phyloP scores from a whole-genome alignment of 768 basidiomycete genomes.

The Fistulinella prunicolor region DNA sequence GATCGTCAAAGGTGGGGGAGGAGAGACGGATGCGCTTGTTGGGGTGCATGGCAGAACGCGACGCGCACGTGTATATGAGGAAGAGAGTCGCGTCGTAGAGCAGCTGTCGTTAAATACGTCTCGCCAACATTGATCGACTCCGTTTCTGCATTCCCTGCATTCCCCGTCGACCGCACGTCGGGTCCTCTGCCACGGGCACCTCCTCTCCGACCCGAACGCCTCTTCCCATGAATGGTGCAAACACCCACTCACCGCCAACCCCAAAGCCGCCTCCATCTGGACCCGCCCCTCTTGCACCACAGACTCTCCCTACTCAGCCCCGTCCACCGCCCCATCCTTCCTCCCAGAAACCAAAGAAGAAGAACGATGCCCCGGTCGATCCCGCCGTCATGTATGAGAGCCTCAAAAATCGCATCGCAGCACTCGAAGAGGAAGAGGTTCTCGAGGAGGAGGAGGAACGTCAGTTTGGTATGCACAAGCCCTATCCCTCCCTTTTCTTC shows the following conservation, averaged over 20 bases:
- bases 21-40: conserved; percentile 55
- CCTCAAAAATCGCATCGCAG: conserved; percentile 84
- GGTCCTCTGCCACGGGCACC: conserved; percentile 14
- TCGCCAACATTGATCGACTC: conserved; percentile 21
- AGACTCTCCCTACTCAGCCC: conserved; percentile 30
- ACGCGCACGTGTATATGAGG: conserved; percentile 3
- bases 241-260: conserved; percentile 32
- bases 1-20: conserved; percentile 62
- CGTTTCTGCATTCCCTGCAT: conserved; percentile 26
- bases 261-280: conserved; percentile 55
- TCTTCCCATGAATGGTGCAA: conserved; percentile 48
- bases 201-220: too few species aligned
- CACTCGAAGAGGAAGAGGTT: conserved; percentile 84
- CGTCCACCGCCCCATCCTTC: conserved; percentile 34
- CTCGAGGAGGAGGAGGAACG: conserved; percentile 86
- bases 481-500: background rate
- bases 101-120: too few species aligned
- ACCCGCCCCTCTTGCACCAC: conserved; percentile 60
- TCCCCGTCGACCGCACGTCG: conserved; percentile 24
- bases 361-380: conserved; percentile 65
- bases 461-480: conserved; percentile 56
- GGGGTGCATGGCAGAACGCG: background rate
- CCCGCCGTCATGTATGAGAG: conserved; percentile 86
- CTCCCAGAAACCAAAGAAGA: conserved; percentile 62
- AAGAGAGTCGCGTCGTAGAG: too few species aligned